phyloP scores from a whole-genome alignment of 495 filamentous ascomycete species.

The Neurospora hispaniola region DNA sequence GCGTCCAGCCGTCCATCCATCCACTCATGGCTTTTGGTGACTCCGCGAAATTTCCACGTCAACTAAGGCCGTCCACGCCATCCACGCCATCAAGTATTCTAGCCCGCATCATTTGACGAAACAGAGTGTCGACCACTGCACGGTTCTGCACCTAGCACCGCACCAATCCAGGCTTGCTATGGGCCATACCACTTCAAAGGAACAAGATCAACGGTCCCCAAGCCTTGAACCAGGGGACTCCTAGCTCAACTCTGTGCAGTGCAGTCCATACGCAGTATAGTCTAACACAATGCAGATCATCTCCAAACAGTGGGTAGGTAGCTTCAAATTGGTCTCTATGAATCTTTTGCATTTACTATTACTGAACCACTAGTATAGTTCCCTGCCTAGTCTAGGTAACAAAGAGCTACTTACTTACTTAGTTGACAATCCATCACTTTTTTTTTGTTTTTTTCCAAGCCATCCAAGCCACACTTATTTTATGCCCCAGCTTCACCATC shows the following conservation, averaged over 20 bases:
- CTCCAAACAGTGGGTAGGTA: background rate
- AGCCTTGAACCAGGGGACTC: background rate
- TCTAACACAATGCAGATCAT: background rate
- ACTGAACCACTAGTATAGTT: too few species aligned
- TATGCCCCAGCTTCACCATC: background rate
- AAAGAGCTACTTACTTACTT: too few species aligned
- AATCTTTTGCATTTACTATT: too few species aligned
- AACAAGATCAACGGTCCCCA: background rate
- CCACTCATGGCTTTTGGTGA: background rate
- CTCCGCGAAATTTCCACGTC: background rate
- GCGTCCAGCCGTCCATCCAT: background rate
- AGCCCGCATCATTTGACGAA: background rate
- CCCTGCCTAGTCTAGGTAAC: too few species aligned
- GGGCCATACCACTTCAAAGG: background rate
- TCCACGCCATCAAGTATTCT: background rate
- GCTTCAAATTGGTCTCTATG: background rate
- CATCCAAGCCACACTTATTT: too few species aligned
- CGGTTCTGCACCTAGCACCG: background rate
- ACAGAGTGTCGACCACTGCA: background rate
- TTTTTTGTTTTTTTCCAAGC: too few species aligned
- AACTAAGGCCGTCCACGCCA: background rate
- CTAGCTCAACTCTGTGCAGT: background rate
- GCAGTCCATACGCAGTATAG: background rate
- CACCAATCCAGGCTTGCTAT: background rate
- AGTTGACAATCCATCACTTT: too few species aligned